phyloP scores from a whole-genome alignment of 202 grass and related monocot genomes.

The Setaria viridis region DNA sequence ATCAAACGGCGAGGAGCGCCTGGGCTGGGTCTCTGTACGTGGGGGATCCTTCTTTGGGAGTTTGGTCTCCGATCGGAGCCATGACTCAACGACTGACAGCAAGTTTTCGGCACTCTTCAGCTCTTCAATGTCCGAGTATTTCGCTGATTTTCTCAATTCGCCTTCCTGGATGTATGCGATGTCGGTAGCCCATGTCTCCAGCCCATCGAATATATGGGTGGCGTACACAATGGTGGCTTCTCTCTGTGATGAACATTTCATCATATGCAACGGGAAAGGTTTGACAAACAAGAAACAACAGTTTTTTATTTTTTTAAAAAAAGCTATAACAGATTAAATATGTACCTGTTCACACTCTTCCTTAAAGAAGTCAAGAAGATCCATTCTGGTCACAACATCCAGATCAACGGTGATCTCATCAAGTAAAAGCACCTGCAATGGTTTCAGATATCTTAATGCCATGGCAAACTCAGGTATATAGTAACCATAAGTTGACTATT shows the following conservation, averaged over 20 bases:
- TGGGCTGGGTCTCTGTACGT: constrained; percentile 42
- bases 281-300: background rate
- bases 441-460: constrained; percentile 32
- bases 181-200: constrained; percentile 86
- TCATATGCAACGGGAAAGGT: constrained; percentile 34
- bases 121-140: constrained; percentile 64
- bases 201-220: constrained; percentile 92
- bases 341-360: constrained; percentile 89
- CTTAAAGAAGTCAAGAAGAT: constrained; percentile 94
- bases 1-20: constrained; percentile 70
- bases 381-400: constrained; percentile 92
- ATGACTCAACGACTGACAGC: constrained; percentile 83
- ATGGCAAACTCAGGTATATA: background rate
- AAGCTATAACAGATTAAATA: background rate
- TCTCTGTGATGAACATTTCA: constrained; percentile 51
- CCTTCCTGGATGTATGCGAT: constrained; percentile 93
- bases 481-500: constrained; percentile 8
- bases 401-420: constrained; percentile 94
- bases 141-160: constrained; percentile 65
- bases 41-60: constrained; percentile 65
- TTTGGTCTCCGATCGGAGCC: constrained; percentile 79
- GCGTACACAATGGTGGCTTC: constrained; percentile 91
- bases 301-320: background rate
- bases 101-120: constrained; percentile 72
- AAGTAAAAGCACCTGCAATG: constrained; percentile 82